Conservation (phyloP, 371 early-diverging fungal species). For the Basidiobolus meristosporus region DNA sequence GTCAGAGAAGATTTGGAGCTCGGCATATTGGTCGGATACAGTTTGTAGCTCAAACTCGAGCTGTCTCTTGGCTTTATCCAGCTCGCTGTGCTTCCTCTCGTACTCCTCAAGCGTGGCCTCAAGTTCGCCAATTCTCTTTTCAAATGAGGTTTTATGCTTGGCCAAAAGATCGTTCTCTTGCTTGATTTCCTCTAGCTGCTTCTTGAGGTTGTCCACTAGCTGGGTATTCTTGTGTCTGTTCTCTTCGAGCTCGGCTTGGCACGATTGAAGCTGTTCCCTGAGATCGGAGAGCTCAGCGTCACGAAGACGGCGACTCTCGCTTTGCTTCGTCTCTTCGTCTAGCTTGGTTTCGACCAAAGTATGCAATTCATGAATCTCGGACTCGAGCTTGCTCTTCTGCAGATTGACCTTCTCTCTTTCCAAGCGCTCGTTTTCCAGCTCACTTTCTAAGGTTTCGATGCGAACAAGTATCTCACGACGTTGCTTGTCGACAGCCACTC, state of each 20-base stretch:
- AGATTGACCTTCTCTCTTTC: slow-evolving; percentile 34
- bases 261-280: slow-evolving; percentile 27
- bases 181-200: slow-evolving; percentile 33
- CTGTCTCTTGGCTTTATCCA: slow-evolving; percentile 31
- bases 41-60: slow-evolving; percentile 21
- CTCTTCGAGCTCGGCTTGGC: slow-evolving; percentile 40
- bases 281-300: slow-evolving; percentile 51
- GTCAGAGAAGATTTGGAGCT: slow-evolving; percentile 17
- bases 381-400: slow-evolving; percentile 29
- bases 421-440: slow-evolving; percentile 31
- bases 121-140: slow-evolving; percentile 24
- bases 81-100: slow-evolving; percentile 7
- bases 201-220: slow-evolving; percentile 22
- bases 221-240: slow-evolving; percentile 20
- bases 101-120: slow-evolving; percentile 20
- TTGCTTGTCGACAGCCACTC: slow-evolving; percentile 28
- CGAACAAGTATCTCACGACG: slow-evolving; percentile 33
- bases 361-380: slow-evolving; percentile 32
- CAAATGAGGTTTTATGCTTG: slow-evolving; percentile 19
- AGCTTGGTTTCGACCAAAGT: slow-evolving; percentile 51
- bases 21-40: slow-evolving; percentile 14
- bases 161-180: slow-evolving; percentile 33
- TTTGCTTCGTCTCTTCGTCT: slow-evolving; percentile 46
- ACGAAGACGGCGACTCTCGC: slow-evolving; percentile 46
- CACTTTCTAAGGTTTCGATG: slow-evolving; percentile 33